phyloP scores from a whole-genome alignment of 768 basidiomycete species.

The Kondoa malvinella region DNA sequence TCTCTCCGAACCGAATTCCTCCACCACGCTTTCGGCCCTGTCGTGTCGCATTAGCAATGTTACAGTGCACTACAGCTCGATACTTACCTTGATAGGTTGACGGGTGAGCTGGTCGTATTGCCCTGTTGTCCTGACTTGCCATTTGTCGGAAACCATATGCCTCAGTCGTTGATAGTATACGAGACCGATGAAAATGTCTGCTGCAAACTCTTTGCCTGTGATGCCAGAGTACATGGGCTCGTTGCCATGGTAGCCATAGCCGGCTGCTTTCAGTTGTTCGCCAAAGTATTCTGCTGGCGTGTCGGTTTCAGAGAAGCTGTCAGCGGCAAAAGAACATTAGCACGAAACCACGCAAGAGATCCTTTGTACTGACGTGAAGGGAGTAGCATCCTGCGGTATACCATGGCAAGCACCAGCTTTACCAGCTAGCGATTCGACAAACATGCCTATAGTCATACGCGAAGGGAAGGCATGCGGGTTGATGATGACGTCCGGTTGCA shows the following conservation, averaged over 20 bases:
- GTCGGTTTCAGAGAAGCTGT: slow-evolving; percentile 56
- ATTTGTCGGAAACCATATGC: slow-evolving; percentile 99
- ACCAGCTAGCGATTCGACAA: slow-evolving; percentile 98
- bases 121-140: slow-evolving; percentile 95
- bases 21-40: slow-evolving; percentile 85
- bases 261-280: slow-evolving; percentile 74
- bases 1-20: slow-evolving; percentile 98
- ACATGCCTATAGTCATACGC: slow-evolving; percentile 99
- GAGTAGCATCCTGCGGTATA: slow-evolving; percentile 92
- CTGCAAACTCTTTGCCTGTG: slow-evolving; percentile 93
- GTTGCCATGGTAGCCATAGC: slow-evolving; percentile 97
- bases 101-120: slow-evolving; percentile 89
- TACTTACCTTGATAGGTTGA: slow-evolving; percentile 66
- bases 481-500: slow-evolving; percentile 98
- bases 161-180: slow-evolving; percentile 97
- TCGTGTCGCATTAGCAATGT: slow-evolving; percentile 34
- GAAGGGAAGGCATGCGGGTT: slow-evolving; percentile 98
- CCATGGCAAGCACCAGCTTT: slow-evolving; percentile 98
- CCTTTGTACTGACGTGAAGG: slow-evolving; percentile 92
- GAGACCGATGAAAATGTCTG: slow-evolving; percentile 94
- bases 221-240: slow-evolving; percentile 99
- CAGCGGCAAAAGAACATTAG: no score
- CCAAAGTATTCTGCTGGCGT: slow-evolving; percentile 98
- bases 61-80: slow-evolving; percentile 35
- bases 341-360: slow-evolving; percentile 31